A percentile compares a stretch with the other conserved stretches of the same genome.
phyloP scores from a whole-genome alignment of 2,329 filamentous ascomycete genomes.

The Penicillium sp. region DNA sequence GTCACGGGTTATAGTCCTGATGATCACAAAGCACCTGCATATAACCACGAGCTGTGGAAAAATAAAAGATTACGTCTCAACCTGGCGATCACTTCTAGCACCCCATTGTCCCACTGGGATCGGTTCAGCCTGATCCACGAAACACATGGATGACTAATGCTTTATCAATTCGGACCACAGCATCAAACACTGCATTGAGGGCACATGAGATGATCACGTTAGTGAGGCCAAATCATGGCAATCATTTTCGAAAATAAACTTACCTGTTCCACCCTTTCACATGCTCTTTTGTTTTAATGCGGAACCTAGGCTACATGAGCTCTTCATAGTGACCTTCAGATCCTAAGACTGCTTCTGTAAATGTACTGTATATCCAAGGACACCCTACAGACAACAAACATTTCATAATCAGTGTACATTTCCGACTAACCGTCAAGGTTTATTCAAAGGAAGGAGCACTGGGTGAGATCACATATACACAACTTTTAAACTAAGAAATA shows the following conservation, averaged over 20 bases:
- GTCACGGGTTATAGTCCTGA: slow-evolving; percentile 19
- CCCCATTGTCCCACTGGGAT: slow-evolving; percentile 12
- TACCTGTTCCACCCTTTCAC: too few relatives aligned
- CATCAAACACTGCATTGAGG: not conserved
- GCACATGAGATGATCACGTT: not conserved
- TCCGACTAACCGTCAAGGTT: too few relatives aligned
- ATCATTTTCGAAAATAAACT: not conserved
- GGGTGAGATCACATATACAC: too few relatives aligned
- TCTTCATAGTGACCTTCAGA: too few relatives aligned
- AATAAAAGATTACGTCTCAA: not conserved
- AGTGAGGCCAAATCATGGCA: not conserved
- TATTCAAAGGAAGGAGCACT: too few relatives aligned
- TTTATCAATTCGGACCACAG: not conserved
- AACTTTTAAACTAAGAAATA: too few relatives aligned
- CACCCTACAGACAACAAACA: too few relatives aligned
- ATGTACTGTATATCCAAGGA: too few relatives aligned
- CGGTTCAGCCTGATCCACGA: slow-evolving; percentile 16
- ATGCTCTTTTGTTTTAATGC: too few relatives aligned
- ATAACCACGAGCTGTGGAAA: slow-evolving; percentile 4
- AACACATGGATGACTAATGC: slow-evolving; percentile 26
- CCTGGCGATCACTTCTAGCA: not conserved
- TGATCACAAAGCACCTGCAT: slow-evolving; percentile 13
- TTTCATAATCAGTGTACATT: too few relatives aligned
- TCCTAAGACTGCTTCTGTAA: too few relatives aligned
- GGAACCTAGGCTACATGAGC: too few relatives aligned